Base-by-base conservation (phyloP, 1,284 basidiomycete genomes). In the Ceratobasidium papillatum region DNA sequence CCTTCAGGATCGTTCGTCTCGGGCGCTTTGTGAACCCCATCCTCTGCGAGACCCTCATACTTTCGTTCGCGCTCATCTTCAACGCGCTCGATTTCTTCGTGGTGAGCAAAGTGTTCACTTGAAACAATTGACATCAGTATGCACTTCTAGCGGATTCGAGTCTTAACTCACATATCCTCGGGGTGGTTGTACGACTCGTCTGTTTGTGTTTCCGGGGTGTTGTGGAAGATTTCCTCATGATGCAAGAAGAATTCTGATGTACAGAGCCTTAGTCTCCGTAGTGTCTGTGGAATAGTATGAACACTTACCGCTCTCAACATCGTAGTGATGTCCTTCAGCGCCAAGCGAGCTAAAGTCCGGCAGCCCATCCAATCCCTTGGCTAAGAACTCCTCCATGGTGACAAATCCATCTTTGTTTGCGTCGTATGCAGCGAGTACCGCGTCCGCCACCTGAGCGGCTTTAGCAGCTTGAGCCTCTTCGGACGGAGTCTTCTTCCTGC, bases 161-260 rank as follows among this genome's bases (percentile, higher is more conserved):
- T 4, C 51, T 22, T 12, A 25, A 66, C 66, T 69, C 12, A 78
- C 82, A 91, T 77, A 83, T 96, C 95, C 82, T 98, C 98, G 2
- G 94, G 90, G 82, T 99, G 97, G 75, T 82, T 92, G 84, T 99
- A 99, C 0, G 95, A 87, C 79, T 96, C 95, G 80, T 98, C 96
- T 0, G 94, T 95, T 83, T 99, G 97, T 0, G 96, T 98, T 82
- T 99, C 97, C 0, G 96, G 96, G 27, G 96, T 98, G 74, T 83
- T 93, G 84, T 99, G 97, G 25, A 38, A 79, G 82, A 74, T 45
- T 91, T 95, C 95, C 89, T 98, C 96, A 82, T 97, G 96, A 80
- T 95, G 94, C 54, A 95, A 85, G 87, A 95, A 96, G 85, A 94
- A 94, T 82, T 94, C 92, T 92, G 69, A 11, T 52, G 34, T 25